Percentiles rank a stretch among this genome's conserved stretches.
phyloP scores from a whole-genome alignment of 495 filamentous ascomycete species.

The Xylaria castorea region DNA sequence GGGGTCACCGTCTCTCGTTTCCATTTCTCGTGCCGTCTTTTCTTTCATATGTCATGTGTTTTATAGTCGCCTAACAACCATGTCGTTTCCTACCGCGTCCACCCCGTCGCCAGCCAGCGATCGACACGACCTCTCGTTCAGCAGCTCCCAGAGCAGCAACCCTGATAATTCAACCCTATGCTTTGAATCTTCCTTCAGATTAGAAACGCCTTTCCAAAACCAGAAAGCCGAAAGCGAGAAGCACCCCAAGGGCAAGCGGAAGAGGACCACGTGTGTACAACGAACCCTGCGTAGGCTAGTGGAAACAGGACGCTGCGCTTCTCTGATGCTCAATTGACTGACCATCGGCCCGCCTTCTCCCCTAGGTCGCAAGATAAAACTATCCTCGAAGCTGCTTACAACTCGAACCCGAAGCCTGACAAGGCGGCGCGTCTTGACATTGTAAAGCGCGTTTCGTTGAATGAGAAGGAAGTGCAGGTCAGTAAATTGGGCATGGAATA shows the following conservation, averaged over 20 bases:
- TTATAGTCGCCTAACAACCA: constrained; percentile 29
- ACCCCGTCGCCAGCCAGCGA: constrained; percentile 37
- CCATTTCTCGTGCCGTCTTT: constrained; percentile 16
- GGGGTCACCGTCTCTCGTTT: constrained; percentile 38
- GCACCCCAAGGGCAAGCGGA: constrained; percentile 60
- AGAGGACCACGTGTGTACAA: constrained; percentile 59
- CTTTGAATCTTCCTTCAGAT: constrained; percentile 42
- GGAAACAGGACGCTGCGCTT: neutral
- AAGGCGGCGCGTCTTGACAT: constrained; percentile 85
- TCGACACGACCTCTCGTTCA: constrained; percentile 33
- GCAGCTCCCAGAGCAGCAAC: constrained; percentile 42
- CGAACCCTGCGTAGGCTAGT: neutral
- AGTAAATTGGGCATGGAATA: constrained; percentile 43
- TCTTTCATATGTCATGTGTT: constrained; percentile 38
- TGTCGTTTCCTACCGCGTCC: constrained; percentile 42
- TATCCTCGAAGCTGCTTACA: constrained; percentile 87
- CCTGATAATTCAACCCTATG: constrained; percentile 37
- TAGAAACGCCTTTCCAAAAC: constrained; percentile 39
- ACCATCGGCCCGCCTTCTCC: constrained; percentile 22
- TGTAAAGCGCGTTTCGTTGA: constrained; percentile 82
- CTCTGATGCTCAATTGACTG: constrained; percentile 25
- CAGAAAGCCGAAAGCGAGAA: constrained; percentile 42
- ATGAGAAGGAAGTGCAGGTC: constrained; percentile 98
- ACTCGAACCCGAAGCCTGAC: constrained; percentile 87
- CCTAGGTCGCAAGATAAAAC: constrained; percentile 85